These are phyloP conservation scores for Gremmenia infestans DNA, from an alignment of 2,329 filamentous ascomycete species.

Conservation along the genomic window DNA sequence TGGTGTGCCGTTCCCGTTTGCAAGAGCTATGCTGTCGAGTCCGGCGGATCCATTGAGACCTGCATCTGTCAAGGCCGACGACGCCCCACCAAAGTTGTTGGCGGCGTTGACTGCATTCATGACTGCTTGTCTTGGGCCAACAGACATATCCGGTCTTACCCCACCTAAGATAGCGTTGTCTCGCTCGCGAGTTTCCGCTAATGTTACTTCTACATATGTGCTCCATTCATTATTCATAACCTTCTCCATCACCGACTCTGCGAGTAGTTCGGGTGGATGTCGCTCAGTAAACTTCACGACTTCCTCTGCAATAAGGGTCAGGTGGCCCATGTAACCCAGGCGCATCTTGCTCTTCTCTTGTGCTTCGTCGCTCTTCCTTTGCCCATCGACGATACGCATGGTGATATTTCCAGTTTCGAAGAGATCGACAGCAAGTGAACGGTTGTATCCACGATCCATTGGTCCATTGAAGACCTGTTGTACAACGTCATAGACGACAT, in stretches of 20 bases:
- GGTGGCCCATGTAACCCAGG: constrained; percentile 96
- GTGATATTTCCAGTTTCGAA: constrained; percentile 90
- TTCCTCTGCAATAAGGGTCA: constrained; percentile 95
- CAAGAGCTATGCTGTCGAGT: constrained; percentile 57
- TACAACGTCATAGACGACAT: constrained; percentile 97
- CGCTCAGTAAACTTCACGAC: constrained; percentile 98
- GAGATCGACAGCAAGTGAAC: constrained; percentile 81
- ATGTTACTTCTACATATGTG: constrained; percentile 86
- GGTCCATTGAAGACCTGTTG: constrained; percentile 98
- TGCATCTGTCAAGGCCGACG: constrained; percentile 71
- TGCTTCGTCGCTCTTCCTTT: constrained; percentile 79
- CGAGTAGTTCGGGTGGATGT: constrained; percentile 82
- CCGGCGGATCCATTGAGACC: constrained; percentile 61
- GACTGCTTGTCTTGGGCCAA: constrained; percentile 67
- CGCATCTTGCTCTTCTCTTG: constrained; percentile 81
- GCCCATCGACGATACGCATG: constrained; percentile 85
- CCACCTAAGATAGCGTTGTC: constrained; percentile 98
- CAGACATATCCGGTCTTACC: constrained; percentile 83
- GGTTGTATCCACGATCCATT: constrained; percentile 94
- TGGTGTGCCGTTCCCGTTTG: constrained; percentile 58
- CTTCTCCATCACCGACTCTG: constrained; percentile 76
- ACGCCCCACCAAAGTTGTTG: constrained; percentile 49
- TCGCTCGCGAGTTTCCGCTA: constrained; percentile 89
- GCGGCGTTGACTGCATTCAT: constrained; percentile 53
- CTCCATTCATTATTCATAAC: constrained; percentile 90